Evolutionary conservation across 1,284 basidiomycete species (phyloP).

Genomic region (Ceratobasidium sp.): DNA sequence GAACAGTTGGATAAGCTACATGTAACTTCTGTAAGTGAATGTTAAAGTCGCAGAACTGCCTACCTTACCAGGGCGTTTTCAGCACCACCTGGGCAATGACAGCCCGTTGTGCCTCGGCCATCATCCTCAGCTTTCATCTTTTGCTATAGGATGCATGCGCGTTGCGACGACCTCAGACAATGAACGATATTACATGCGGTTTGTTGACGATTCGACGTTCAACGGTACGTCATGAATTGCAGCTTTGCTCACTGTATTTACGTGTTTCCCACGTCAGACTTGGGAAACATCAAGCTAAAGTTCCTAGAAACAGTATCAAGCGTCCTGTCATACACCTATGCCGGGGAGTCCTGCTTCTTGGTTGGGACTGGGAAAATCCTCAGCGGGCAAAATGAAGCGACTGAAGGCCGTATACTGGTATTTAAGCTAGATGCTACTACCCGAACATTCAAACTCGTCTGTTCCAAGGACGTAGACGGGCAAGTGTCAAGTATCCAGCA

Average conservation of each 20-base stretch:
- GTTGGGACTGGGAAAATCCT: conserved; percentile 33
- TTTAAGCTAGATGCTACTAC: conserved; percentile 43
- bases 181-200: conserved; percentile 56
- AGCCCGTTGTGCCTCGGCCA: conserved; percentile 71
- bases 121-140: conserved; percentile 59
- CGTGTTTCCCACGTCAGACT: background rate
- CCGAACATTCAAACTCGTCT: conserved; percentile 44
- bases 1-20: conserved; percentile 40
- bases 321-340: background rate
- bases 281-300: conserved; percentile 1
- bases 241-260: background rate
- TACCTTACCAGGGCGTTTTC: background rate
- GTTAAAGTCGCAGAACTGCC: background rate
- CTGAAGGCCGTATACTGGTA: conserved; percentile 47
- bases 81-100: conserved; percentile 73
- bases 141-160: conserved; percentile 69
- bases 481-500: conserved; percentile 49
- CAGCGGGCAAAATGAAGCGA: conserved; percentile 46
- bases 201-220: conserved; percentile 71
- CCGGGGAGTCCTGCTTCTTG: background rate
- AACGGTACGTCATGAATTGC: conserved; percentile 59
- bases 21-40: conserved; percentile 31
- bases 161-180: conserved; percentile 62
- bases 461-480: conserved; percentile 45
- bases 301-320: conserved; percentile 9